phyloP scores from a whole-genome alignment of 352 stramenopile species.

The Nothophytophthora sp. region DNA sequence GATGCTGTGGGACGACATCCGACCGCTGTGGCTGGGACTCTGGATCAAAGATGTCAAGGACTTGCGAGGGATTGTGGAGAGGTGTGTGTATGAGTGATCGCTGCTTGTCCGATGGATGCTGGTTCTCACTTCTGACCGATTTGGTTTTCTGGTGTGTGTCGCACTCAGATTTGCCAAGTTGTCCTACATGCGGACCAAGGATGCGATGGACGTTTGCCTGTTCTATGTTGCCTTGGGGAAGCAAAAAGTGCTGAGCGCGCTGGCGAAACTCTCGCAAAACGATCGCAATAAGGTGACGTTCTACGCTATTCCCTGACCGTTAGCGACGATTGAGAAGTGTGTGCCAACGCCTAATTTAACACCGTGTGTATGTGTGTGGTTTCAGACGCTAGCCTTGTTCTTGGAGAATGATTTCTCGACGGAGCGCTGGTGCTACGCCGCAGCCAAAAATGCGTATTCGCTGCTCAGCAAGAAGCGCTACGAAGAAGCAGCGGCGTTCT shows the following conservation, averaged over 20 bases:
- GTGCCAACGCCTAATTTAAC: neutral
- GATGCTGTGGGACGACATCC: constrained; percentile 63
- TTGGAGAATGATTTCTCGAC: constrained; percentile 83
- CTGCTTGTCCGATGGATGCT: neutral
- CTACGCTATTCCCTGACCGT: neutral
- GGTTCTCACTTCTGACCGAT: neutral
- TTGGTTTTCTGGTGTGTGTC: neutral
- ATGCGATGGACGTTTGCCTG: constrained; percentile 77
- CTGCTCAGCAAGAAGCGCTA: constrained; percentile 94
- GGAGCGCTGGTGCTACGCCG: constrained; percentile 83
- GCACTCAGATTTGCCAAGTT: constrained; percentile 60
- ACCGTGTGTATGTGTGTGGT: neutral
- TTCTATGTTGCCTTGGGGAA: constrained; percentile 82
- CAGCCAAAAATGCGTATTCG: constrained; percentile 96
- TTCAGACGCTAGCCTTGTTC: constrained; percentile 74
- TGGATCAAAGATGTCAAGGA: constrained; percentile 83
- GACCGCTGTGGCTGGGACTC: constrained; percentile 72
- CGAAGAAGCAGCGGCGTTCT: constrained; percentile 89
- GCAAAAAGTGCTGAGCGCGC: constrained; percentile 69
- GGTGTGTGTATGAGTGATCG: constrained; percentile 23
- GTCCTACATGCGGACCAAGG: constrained; percentile 60
- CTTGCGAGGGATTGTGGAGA: constrained; percentile 63
- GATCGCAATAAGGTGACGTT: constrained; percentile 66
- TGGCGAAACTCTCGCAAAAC: constrained; percentile 75
- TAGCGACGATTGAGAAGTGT: neutral